These are phyloP conservation scores for Phlegmacium glaucopus DNA, from an alignment of 768 basidiomycete genomes.

Conservation along the genomic window DNA sequence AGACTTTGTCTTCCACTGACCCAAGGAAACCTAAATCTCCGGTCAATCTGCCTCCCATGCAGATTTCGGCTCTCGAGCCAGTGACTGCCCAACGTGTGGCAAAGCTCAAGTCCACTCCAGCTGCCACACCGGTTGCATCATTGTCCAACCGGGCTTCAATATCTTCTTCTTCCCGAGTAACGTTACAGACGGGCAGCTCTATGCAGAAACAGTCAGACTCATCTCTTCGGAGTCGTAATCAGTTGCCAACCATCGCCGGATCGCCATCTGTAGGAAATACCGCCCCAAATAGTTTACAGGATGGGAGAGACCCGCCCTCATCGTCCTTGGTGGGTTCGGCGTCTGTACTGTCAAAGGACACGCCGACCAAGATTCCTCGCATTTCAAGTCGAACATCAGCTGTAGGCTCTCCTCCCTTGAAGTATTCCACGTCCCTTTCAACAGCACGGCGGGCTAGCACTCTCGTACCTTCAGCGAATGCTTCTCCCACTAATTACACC, in stretches of 20 bases:
- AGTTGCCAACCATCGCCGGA: constrained; percentile 89
- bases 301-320: constrained; percentile 54
- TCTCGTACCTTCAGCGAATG: constrained; percentile 49
- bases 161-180: constrained; percentile 58
- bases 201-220: constrained; percentile 86
- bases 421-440: constrained; percentile 46
- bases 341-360: constrained; percentile 65
- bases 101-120: constrained; percentile 61
- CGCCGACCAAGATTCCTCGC: constrained; percentile 90
- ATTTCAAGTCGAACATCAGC: constrained; percentile 85
- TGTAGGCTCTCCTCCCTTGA: constrained; percentile 66
- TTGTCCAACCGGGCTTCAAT: constrained; percentile 32
- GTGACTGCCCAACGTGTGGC: constrained; percentile 84
- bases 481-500: constrained; percentile 55
- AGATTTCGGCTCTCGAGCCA: constrained; percentile 80
- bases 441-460: constrained; percentile 63
- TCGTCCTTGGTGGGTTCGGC: constrained; percentile 45
- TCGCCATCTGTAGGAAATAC: constrained; percentile 83
- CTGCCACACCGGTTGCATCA: constrained; percentile 40
- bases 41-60: constrained; percentile 83
- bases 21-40: constrained; percentile 70
- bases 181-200: constrained; percentile 82
- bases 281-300: constrained; percentile 45
- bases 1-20: constrained; percentile 86
- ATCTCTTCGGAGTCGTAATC: constrained; percentile 71